phyloP scores from a whole-genome alignment of 108 stramenopile genomes.

The Discostella pseudostelligera region DNA sequence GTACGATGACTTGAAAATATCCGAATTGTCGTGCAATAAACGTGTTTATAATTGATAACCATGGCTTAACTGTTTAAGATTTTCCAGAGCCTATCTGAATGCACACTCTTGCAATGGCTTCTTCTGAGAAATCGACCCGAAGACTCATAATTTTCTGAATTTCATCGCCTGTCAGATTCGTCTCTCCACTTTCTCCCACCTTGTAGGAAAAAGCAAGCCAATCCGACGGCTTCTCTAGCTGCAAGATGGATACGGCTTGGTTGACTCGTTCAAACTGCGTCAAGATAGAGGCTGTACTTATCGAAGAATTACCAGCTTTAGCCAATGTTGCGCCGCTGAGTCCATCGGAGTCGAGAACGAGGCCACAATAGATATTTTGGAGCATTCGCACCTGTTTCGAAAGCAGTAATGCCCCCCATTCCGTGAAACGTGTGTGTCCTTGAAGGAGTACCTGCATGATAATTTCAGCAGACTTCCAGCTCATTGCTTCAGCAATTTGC shows the following conservation, averaged over 20 bases:
- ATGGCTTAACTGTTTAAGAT: background rate
- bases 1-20: no score
- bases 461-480: constrained; percentile 51
- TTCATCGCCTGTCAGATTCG: constrained; percentile 58
- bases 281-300: constrained; percentile 40
- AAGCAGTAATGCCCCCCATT: constrained; percentile 82
- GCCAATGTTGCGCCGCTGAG: background rate
- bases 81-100: constrained; percentile 17
- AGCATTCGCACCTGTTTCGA: constrained; percentile 81
- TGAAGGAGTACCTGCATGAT: constrained; percentile 53
- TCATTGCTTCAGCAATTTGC: constrained; percentile 48
- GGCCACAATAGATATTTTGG: constrained; percentile 51
- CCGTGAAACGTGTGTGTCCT: constrained; percentile 62
- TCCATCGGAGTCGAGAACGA: constrained; percentile 19
- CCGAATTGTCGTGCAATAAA: background rate
- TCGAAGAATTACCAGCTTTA: constrained; percentile 16
- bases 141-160: constrained; percentile 55
- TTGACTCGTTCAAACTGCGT: constrained; percentile 68
- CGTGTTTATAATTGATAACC: no score
- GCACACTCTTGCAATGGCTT: constrained; percentile 45
- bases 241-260: constrained; percentile 70
- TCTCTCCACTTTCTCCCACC: constrained; percentile 31
- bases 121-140: constrained; percentile 67
- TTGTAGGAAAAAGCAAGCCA: constrained; percentile 56
- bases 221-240: constrained; percentile 80